Conservation (phyloP, 208 protist species). For the Trypanosoma scelopori region DNA sequence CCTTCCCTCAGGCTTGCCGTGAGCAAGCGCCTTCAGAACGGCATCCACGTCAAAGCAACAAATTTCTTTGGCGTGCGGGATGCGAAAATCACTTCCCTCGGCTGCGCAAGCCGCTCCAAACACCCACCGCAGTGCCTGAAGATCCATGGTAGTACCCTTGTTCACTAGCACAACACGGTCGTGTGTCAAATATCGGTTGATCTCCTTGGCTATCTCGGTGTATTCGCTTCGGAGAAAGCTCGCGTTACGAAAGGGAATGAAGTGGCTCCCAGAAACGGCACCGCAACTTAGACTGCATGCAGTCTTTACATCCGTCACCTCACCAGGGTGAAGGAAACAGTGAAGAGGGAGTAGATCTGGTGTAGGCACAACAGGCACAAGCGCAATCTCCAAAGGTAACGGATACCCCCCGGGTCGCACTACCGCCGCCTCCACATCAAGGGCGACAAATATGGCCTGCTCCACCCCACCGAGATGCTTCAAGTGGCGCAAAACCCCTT, state of each 20-base stretch:
- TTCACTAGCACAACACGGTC: conserved; percentile 56
- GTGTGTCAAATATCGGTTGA: conserved; percentile 29
- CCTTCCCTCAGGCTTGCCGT: not conserved
- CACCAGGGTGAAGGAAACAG: conserved; percentile 23
- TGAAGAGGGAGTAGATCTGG: conserved; percentile 19
- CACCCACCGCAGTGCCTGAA: conserved; percentile 58
- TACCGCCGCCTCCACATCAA: conserved; percentile 50
- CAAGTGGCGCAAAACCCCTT: conserved; percentile 29
- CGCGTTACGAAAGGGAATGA: conserved; percentile 42
- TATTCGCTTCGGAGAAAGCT: conserved; percentile 51
- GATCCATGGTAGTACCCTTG: conserved; percentile 48
- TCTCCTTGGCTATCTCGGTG: conserved; percentile 12
- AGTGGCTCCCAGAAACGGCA: conserved; percentile 33
- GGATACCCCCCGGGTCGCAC: conserved; percentile 26
- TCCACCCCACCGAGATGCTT: conserved; percentile 37
- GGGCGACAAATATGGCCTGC: conserved; percentile 38
- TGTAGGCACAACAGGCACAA: conserved; percentile 22
- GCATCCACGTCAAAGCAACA: conserved; percentile 43
- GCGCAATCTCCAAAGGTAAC: conserved; percentile 50
- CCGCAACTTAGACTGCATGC: conserved; percentile 23
- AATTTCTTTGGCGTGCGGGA: conserved; percentile 38
- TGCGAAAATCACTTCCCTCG: conserved; percentile 12
- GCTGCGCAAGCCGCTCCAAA: conserved; percentile 33
- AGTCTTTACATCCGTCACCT: conserved; percentile 4
- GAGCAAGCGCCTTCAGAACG: conserved; percentile 22